Conservation (phyloP, 345 rosid species). For the Sisymbrium irio region DNA sequence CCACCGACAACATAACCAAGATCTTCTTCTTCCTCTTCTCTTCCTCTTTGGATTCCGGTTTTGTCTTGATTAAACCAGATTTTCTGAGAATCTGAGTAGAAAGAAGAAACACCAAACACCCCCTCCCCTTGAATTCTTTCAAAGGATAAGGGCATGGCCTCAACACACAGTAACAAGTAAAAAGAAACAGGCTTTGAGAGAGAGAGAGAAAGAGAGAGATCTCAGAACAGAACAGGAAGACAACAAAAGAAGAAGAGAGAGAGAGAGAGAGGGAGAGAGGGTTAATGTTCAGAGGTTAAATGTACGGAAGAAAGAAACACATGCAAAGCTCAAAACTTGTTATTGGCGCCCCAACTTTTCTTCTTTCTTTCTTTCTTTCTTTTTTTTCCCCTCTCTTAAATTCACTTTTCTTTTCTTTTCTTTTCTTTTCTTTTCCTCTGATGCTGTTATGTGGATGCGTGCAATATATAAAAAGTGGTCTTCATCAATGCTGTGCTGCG, state of each 20-base stretch:
- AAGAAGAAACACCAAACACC: conserved; percentile 50
- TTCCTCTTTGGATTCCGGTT: not conserved
- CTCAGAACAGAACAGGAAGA: conserved; percentile 28
- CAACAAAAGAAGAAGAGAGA: conserved; percentile 28
- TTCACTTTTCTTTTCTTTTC: conserved; percentile 4
- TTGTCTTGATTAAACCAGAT: conserved; percentile 17
- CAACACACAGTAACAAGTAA: conserved; percentile 6
- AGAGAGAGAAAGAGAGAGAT: conserved; percentile 28
- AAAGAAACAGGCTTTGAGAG: not conserved
- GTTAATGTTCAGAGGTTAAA: conserved; percentile 12
- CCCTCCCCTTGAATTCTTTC: conserved; percentile 93
- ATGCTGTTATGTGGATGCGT: conserved; percentile 57
- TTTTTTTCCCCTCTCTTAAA: not conserved
- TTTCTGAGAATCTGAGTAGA: conserved; percentile 33
- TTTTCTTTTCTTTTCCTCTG: not conserved
- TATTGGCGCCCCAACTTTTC: conserved; percentile 32
- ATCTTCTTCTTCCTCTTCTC: not conserved
- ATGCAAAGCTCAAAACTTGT: conserved; percentile 41
- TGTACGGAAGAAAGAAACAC: conserved; percentile 37
- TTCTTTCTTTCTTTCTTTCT: not conserved
- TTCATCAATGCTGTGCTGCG: conserved; percentile 21
- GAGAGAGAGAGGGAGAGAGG: conserved; percentile 24
- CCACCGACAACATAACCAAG: conserved; percentile 44
- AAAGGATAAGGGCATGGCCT: conserved; percentile 90
- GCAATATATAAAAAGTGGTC: conserved; percentile 55